Evolutionary conservation across 192 early-diverging fungal species (phyloP).

Genomic region (Coemansia sp.): DNA sequence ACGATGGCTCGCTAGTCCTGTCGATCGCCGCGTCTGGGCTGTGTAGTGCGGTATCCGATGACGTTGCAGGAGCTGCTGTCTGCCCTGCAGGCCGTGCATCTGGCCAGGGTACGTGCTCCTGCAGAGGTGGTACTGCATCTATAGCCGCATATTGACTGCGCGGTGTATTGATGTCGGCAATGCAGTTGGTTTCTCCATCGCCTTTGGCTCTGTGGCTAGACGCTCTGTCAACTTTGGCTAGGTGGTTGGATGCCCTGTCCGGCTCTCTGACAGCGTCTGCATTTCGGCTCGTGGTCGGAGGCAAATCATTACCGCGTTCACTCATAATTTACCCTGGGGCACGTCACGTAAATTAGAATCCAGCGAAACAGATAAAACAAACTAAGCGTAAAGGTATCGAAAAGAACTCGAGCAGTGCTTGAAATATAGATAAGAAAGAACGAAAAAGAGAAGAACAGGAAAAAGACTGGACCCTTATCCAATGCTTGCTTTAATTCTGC

Average conservation of each 20-base stretch:
- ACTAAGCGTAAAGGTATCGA: not conserved
- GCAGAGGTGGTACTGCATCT: slow-evolving; percentile 24
- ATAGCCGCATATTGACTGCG: slow-evolving; percentile 40
- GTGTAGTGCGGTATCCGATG: not conserved
- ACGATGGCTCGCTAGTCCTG: slow-evolving; percentile 6
- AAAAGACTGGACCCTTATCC: not conserved
- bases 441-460: not conserved
- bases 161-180: not conserved
- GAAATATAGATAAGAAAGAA: not conserved
- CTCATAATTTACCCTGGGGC: slow-evolving; percentile 55
- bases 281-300: slow-evolving; percentile 17
- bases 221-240: too few relatives aligned
- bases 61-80: not conserved
- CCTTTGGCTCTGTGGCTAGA: too few relatives aligned
- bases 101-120: slow-evolving; percentile 14
- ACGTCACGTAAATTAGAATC: slow-evolving; percentile 33
- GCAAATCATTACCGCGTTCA: slow-evolving; percentile 18
- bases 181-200: not conserved
- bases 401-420: not conserved
- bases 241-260: too few relatives aligned
- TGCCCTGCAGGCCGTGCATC: slow-evolving; percentile 11
- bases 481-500: not conserved
- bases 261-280: not conserved
- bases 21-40: not conserved
- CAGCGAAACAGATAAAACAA: slow-evolving; percentile 58